Evolutionary conservation across 1,284 basidiomycete species (phyloP), one percentile per base, ranked within the genome.

Genomic region (Leccinum variabile): DNA sequence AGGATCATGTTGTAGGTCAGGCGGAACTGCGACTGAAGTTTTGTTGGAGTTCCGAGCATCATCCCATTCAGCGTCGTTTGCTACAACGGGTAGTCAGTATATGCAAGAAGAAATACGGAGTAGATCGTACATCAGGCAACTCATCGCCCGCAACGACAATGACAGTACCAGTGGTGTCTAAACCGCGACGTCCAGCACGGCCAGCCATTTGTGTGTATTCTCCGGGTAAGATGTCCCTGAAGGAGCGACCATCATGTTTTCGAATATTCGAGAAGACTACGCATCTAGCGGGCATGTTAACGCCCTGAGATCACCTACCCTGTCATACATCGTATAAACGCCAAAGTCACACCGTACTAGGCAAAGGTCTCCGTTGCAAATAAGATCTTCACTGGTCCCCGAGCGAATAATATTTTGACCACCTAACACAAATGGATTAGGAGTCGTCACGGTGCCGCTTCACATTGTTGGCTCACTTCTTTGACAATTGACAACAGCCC

Each of bases 141-240:
- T 91, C 86, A 67, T 96, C 93, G 58, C 89, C 88, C 2, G 88
- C 87, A 62, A 97, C 85, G 65, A 99, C 93, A 66, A 98, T 90
- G 14, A 99, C 97, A 0, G 96, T 98, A 37, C 97, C 97, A 0
- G 96, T 99, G 1, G 91, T 81, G 75, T 99, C 97, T 33, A 99
- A 80, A 35, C 97, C 97, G 76, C 97, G 90, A 61, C 97, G 89
- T 56, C 97, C 97, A 10, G 97, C 97, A 70, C 97, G 90, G 5
- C 97, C 97, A 16, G 97, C 96, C 97, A 99, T 99, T 71, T 99
- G 97, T 0, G 97, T 99, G 73, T 98, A 98, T 77, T 97, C 94
- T 49, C 93, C 93, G 16, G 94, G 90, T 4, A 94, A 77, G 32
- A 96, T 89, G 52, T 95, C 92, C 64, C 97, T 87, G 82, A 99